A percentile compares a stretch with the other conserved stretches of the same genome.
Evolutionary conservation across 192 early-diverging fungal genomes (phyloP).

Genomic region (Gonapodya prolifera): DNA sequence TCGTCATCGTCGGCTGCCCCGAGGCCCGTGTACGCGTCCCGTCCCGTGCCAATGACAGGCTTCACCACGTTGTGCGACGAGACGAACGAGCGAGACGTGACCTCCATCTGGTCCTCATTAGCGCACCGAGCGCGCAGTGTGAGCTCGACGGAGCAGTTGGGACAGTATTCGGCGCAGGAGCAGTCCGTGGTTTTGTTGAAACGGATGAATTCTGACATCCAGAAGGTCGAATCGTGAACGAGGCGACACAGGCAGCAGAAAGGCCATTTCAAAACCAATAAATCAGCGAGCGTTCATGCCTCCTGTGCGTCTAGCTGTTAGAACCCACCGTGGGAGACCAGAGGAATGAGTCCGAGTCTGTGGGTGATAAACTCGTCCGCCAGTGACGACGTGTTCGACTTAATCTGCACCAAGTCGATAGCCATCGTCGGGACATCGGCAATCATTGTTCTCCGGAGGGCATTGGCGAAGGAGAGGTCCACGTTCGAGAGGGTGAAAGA

Average conservation of each 20-base stretch:
- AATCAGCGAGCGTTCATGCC: too few species aligned
- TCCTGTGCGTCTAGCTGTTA: slow-evolving; percentile 35
- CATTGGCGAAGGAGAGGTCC: slow-evolving; percentile 84
- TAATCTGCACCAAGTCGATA: slow-evolving; percentile 93
- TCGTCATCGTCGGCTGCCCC: slow-evolving; percentile 42
- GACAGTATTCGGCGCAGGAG: slow-evolving; percentile 68
- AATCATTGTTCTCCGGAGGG: slow-evolving; percentile 89
- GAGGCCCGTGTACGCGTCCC: slow-evolving; percentile 29
- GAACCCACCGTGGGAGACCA: slow-evolving; percentile 60
- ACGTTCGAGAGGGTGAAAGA: slow-evolving; percentile 77
- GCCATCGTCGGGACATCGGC: slow-evolving; percentile 97
- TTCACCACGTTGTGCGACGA: slow-evolving; percentile 13
- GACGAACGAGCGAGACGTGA: slow-evolving; percentile 71
- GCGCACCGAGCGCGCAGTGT: slow-evolving; percentile 74
- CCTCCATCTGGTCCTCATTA: slow-evolving; percentile 58
- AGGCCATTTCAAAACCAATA: too few species aligned
- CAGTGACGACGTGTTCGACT: slow-evolving; percentile 81
- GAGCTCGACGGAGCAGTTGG: slow-evolving; percentile 80
- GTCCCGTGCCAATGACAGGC: neutral
- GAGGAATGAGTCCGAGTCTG: slow-evolving; percentile 84
- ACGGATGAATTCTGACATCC: too few species aligned
- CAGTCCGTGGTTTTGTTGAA: slow-evolving; percentile 74
- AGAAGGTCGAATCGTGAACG: too few species aligned
- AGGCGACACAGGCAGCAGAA: too few species aligned
- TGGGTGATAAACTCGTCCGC: slow-evolving; percentile 95